Evolutionary conservation across 2,329 filamentous ascomycete species (phyloP).

Genomic region (Gremmenia infestans): DNA sequence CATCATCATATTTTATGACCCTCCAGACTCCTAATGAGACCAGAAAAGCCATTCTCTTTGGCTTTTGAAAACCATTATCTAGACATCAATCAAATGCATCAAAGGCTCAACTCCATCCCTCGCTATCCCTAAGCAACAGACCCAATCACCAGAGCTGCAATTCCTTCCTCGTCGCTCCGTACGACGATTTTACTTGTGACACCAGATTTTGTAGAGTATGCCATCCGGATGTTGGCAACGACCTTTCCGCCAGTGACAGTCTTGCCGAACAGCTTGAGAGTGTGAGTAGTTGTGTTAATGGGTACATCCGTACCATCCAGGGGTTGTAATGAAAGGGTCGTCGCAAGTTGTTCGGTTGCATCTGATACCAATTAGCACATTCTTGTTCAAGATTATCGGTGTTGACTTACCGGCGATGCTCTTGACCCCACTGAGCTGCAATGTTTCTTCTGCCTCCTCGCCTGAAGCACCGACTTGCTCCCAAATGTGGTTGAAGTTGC

Average conservation of each 20-base stretch:
- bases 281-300: slow-evolving; percentile 83
- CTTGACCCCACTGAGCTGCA: slow-evolving; percentile 83
- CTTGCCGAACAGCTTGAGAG: slow-evolving; percentile 93
- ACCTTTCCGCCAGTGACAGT: slow-evolving; percentile 87
- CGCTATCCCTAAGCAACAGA: slow-evolving; percentile 56
- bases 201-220: slow-evolving; percentile 84
- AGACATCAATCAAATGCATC: slow-evolving; percentile 26
- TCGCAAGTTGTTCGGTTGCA: slow-evolving; percentile 85
- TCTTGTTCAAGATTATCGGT: background rate
- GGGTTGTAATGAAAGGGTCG: slow-evolving; percentile 83
- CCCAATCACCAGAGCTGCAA: slow-evolving; percentile 78
- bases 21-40: slow-evolving; percentile 6
- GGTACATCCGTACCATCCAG: slow-evolving; percentile 92
- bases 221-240: slow-evolving; percentile 85
- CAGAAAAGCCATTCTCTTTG: slow-evolving; percentile 5
- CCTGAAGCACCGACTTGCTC: slow-evolving; percentile 85
- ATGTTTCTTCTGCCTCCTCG: slow-evolving; percentile 85
- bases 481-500: slow-evolving; percentile 95
- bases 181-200: slow-evolving; percentile 95
- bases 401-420: slow-evolving; percentile 73
- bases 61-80: slow-evolving; percentile 24
- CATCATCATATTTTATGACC: slow-evolving; percentile 8
- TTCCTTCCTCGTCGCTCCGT: slow-evolving; percentile 85
- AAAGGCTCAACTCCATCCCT: slow-evolving; percentile 26
- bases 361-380: slow-evolving; percentile 47